Conservation (phyloP, 1,139 yeast genomes). For the Geotrichum macrosporum region DNA sequence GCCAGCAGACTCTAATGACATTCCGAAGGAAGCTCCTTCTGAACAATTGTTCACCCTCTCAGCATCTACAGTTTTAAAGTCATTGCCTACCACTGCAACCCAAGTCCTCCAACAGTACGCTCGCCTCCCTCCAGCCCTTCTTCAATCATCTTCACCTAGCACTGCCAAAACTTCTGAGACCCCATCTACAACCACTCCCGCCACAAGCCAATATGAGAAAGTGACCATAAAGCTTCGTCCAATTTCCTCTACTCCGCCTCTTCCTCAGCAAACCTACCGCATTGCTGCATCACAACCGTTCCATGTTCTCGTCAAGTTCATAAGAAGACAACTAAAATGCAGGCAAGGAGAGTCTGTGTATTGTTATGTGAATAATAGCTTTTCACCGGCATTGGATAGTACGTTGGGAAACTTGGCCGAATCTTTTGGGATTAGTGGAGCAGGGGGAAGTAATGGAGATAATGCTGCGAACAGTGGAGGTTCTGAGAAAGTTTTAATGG, state of each 20-base stretch:
- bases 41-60: conserved; percentile 33
- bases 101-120: conserved; percentile 29
- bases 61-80: conserved; percentile 34
- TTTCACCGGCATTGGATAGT: conserved; percentile 42
- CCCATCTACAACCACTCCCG: background rate
- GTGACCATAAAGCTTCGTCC: conserved; percentile 37
- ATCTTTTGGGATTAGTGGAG: conserved; percentile 12
- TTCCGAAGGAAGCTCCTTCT: conserved; percentile 33
- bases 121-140: too few relatives aligned
- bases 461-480: background rate
- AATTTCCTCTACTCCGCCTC: conserved; percentile 41
- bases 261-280: conserved; percentile 37
- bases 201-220: conserved; percentile 15
- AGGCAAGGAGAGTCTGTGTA: conserved; percentile 35
- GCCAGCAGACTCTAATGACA: too few relatives aligned
- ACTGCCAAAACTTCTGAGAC: conserved; percentile 4
- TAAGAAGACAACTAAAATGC: conserved; percentile 37
- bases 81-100: conserved; percentile 34
- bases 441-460: background rate
- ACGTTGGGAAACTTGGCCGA: conserved; percentile 33
- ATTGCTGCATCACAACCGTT: conserved; percentile 39
- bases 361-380: conserved; percentile 40
- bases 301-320: conserved; percentile 37
- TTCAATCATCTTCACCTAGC: too few relatives aligned
- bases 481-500: conserved; percentile 14